Conservation (phyloP, 495 filamentous ascomycete species). For the Penicillium paradoxum region DNA sequence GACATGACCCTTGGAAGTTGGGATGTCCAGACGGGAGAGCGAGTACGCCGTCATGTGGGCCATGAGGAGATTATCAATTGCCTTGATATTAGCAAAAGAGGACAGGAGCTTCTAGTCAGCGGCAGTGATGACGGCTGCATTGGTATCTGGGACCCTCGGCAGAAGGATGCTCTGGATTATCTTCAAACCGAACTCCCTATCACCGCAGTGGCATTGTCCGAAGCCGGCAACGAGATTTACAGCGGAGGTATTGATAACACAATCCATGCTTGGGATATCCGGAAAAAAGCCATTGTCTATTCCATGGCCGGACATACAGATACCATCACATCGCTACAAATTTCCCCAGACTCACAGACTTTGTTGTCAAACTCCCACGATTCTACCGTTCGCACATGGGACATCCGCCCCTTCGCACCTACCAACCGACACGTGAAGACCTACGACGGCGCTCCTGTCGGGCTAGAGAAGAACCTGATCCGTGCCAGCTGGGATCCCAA, state of each 20-base stretch:
- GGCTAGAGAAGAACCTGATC: constrained; percentile 88
- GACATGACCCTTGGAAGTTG: constrained; percentile 90
- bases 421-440: constrained; percentile 75
- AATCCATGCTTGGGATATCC: constrained; percentile 94
- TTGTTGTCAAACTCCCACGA: constrained; percentile 92
- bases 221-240: constrained; percentile 93
- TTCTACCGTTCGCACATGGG: constrained; percentile 90
- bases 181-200: constrained; percentile 91
- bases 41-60: constrained; percentile 86
- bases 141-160: constrained; percentile 93
- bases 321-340: constrained; percentile 80
- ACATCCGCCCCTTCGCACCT: constrained; percentile 91
- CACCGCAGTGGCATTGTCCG: constrained; percentile 82
- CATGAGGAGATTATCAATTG: constrained; percentile 94
- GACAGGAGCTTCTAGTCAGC: constrained; percentile 82
- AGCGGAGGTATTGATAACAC: constrained; percentile 95
- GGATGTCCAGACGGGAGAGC: constrained; percentile 81
- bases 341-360: constrained; percentile 88
- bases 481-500: constrained; percentile 86
- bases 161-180: constrained; percentile 82
- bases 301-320: constrained; percentile 86
- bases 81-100: constrained; percentile 79
- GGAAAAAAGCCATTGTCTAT: constrained; percentile 83
- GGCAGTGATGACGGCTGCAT: constrained; percentile 91
- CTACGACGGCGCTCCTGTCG: constrained; percentile 82